phyloP scores from a whole-genome alignment of 768 basidiomycete species.

The Leucocoprinus sp. region DNA sequence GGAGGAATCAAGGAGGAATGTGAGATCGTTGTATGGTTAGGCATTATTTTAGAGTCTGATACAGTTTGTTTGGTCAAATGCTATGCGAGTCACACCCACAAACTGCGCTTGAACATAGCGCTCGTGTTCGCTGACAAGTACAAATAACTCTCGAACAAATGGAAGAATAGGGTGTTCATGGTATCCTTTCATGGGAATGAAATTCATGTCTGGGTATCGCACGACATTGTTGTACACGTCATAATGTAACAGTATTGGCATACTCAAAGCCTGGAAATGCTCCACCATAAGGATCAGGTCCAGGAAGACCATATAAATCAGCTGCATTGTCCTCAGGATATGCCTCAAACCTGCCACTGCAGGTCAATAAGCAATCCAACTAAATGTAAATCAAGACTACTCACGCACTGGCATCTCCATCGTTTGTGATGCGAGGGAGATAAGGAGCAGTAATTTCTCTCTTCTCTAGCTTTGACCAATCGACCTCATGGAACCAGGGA shows the following conservation, averaged over 20 bases:
- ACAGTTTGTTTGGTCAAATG: constrained; percentile 29
- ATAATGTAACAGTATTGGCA: constrained; percentile 22
- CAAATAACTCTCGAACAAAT: constrained; percentile 10
- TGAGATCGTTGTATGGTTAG: constrained; percentile 21
- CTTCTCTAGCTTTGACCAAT: constrained; percentile 73
- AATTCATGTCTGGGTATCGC: constrained; percentile 6
- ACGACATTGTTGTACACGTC: constrained; percentile 8
- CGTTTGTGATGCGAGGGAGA: constrained; percentile 82
- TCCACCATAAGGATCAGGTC: constrained; percentile 53
- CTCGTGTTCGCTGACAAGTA: constrained; percentile 5
- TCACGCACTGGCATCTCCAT: constrained; percentile 93
- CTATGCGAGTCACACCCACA: constrained; percentile 2
- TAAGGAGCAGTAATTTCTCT: constrained; percentile 95
- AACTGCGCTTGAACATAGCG: not conserved
- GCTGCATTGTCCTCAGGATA: constrained; percentile 72
- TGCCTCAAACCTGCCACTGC: constrained; percentile 51
- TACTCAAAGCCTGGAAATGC: constrained; percentile 80
- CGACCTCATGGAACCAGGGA: constrained; percentile 90
- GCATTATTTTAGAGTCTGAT: constrained; percentile 41
- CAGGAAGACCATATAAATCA: constrained; percentile 48
- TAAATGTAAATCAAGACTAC: constrained; percentile 22
- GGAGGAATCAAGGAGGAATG: constrained; percentile 13
- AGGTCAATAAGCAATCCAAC: constrained; percentile 12
- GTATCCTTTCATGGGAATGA: constrained; percentile 2
- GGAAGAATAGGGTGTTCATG: not conserved